Evolutionary conservation across 2,329 filamentous ascomycete species (phyloP).

Genomic region (Fusarium haematococcum): DNA sequence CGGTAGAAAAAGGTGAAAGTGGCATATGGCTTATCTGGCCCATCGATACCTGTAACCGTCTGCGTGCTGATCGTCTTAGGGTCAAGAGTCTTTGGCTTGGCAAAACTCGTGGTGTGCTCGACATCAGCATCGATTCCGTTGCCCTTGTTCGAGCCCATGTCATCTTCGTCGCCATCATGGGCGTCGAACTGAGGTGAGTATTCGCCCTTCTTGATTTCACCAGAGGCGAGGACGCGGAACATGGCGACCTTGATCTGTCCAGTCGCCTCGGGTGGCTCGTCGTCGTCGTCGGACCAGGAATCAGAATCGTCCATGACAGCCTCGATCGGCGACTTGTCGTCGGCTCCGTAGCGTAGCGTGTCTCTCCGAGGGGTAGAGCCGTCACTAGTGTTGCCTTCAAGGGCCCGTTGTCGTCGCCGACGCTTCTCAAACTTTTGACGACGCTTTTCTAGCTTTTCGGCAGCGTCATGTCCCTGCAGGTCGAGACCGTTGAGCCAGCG

Average conservation of each 20-base stretch:
- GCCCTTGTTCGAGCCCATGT: conserved; percentile 59
- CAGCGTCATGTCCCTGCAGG: conserved; percentile 91
- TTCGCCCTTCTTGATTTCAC: conserved; percentile 97
- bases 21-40: conserved; percentile 94
- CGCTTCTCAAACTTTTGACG: conserved; percentile 81
- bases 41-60: conserved; percentile 98
- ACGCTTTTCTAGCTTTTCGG: conserved; percentile 89
- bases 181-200: conserved; percentile 98
- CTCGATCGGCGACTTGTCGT: conserved; percentile 81
- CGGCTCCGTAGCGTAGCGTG: conserved; percentile 84
- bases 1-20: conserved; percentile 98
- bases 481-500: conserved; percentile 97
- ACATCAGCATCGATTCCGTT: conserved; percentile 81
- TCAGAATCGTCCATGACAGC: conserved; percentile 76
- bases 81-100: conserved; percentile 94
- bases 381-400: conserved; percentile 49
- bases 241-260: conserved; percentile 98
- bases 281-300: conserved; percentile 81
- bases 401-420: conserved; percentile 71
- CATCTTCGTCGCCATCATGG: conserved; percentile 90
- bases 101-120: conserved; percentile 97
- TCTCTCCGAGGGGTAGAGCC: conserved; percentile 60
- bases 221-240: conserved; percentile 93
- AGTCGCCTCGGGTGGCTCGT: conserved; percentile 91
- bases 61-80: conserved; percentile 98